Evolutionary conservation across 495 filamentous ascomycete genomes (phyloP).

Genomic region (Penicillium parvum): DNA sequence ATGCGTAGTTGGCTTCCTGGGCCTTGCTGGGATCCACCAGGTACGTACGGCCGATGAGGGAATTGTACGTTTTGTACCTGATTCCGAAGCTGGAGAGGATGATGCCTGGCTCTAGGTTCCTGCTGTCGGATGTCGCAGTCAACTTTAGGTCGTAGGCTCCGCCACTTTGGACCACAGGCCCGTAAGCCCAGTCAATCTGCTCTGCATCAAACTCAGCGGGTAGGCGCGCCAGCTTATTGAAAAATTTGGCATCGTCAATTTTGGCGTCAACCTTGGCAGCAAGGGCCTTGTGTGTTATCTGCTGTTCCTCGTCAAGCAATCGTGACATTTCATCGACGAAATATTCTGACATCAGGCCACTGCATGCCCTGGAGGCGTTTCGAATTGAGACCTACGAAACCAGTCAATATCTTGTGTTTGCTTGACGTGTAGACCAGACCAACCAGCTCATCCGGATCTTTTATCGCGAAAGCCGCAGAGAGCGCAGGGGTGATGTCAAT

Average conservation of each 20-base stretch:
- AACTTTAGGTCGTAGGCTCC: conserved; percentile 89
- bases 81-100: conserved; percentile 89
- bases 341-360: conserved; percentile 85
- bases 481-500: conserved; percentile 80
- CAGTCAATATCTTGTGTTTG: conserved; percentile 3
- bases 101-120: conserved; percentile 84
- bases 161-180: conserved; percentile 91
- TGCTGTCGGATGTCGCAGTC: conserved; percentile 67
- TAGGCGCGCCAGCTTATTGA: conserved; percentile 76
- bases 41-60: conserved; percentile 85
- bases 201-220: conserved; percentile 82
- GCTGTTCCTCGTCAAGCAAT: conserved; percentile 91
- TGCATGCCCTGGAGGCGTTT: conserved; percentile 86
- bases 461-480: conserved; percentile 84
- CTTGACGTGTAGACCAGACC: conserved; percentile 12
- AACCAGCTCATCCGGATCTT: conserved; percentile 89
- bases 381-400: conserved; percentile 69
- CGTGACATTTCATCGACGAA: conserved; percentile 97
- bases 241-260: conserved; percentile 89
- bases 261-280: conserved; percentile 81
- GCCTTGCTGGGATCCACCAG: conserved; percentile 94
- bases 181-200: conserved; percentile 90
- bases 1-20: conserved; percentile 89
- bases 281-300: conserved; percentile 83
- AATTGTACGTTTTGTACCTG: conserved; percentile 91